Conservation (phyloP, 169 alveolate species). For the Condylostoma magnum region DNA sequence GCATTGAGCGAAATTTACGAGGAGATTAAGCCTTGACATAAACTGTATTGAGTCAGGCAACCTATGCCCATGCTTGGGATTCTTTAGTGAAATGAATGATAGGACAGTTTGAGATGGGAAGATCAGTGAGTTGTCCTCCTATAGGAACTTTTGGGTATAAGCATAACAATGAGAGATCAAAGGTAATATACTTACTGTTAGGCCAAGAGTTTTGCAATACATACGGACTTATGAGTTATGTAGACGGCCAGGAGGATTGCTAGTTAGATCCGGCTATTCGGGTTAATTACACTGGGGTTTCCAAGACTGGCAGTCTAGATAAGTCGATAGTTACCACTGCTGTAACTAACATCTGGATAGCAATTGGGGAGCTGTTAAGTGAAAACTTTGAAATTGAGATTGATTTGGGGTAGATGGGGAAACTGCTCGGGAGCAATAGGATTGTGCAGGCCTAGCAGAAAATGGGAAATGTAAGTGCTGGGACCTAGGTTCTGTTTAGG, state of each 20-base stretch:
- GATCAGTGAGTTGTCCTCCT: constrained; percentile 24
- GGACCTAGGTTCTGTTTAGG: too few relatives aligned
- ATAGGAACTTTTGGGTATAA: constrained; percentile 18
- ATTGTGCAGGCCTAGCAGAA: too few relatives aligned
- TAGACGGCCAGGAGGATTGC: constrained; percentile 22
- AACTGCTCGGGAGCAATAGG: constrained; percentile 37
- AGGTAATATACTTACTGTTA: neutral
- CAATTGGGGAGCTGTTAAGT: constrained; percentile 53
- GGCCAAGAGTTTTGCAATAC: neutral
- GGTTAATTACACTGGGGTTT: constrained; percentile 55
- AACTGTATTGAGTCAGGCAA: constrained; percentile 21
- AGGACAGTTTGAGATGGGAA: constrained; percentile 30
- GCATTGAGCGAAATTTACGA: constrained; percentile 26
- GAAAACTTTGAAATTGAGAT: constrained; percentile 46
- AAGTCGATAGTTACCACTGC: constrained; percentile 37
- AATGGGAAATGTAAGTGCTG: too few relatives aligned
- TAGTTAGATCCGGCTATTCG: constrained; percentile 51
- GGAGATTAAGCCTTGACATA: constrained; percentile 1
- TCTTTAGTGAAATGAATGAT: constrained; percentile 26
- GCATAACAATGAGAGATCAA: constrained; percentile 7
- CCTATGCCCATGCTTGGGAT: constrained; percentile 14
- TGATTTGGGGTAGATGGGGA: constrained; percentile 49
- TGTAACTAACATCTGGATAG: constrained; percentile 36
- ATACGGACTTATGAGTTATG: neutral
- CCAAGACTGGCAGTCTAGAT: constrained; percentile 47